Base-by-base conservation (phyloP, 1,284 basidiomycete species). In the Rhodotorula sp. region DNA sequence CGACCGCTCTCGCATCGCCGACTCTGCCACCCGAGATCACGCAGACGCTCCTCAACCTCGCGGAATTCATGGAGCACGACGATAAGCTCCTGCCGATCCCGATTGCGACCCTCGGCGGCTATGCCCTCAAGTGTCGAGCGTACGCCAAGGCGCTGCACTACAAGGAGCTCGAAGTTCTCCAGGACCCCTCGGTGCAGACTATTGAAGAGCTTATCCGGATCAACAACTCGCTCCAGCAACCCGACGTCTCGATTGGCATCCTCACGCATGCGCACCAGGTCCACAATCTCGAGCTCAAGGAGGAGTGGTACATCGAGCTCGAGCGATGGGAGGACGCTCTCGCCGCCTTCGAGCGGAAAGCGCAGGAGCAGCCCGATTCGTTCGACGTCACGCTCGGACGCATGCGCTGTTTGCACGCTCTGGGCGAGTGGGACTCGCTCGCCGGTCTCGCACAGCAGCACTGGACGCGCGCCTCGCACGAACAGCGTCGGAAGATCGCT, bases 21-120 rank as follows among this genome's bases (percentile, higher is more conserved):
- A 87, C 85, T 7, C 88, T 92, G 4, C 92, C 95, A 0, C 86
- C 91, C 6, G 94, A 98, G 65, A 86, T 99, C 44, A 91, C 96
- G n/a, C 92, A 97, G 79, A 87, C 91, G 58, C 84, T 99, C 40
- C 86, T 99, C 70, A 94, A 94, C 80, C 85, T 99, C n/a, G 94
- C 94, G 13, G 96, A 99, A 80, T 99, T 99, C 80, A 97, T 99
- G 92, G 96, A 99, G 81, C 96, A 98, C 77, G 95, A 99, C 80
- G 96, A 99, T 80, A 97, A 97, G 79, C 87, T 92, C 1, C 84
- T 99, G 2, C 93, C 94, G 0, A 97, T 99, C 75, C 93, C 97
- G 76, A 89, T 95, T 73, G 87, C 91, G 61, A 91, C 91, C 20
- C 86, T 99, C 9, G 96, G 96, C 62, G 92, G 95, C 79, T 93